Evolutionary conservation across 495 filamentous ascomycete genomes (phyloP).

Genomic region (Astrothelium subdiscretum): DNA sequence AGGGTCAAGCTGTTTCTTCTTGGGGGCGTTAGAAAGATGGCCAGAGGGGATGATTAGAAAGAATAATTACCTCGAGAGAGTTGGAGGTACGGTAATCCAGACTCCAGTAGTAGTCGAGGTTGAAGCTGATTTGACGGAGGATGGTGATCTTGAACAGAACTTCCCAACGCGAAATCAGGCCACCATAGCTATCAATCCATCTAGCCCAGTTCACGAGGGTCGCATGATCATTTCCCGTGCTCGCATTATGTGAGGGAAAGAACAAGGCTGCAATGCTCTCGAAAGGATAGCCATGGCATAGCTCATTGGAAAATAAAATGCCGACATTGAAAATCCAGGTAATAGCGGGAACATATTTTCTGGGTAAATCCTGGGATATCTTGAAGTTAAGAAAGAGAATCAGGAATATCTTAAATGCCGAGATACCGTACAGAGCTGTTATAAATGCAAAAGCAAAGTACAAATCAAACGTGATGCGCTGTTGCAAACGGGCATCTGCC

Average conservation of each 20-base stretch:
- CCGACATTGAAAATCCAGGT: conserved; percentile 92
- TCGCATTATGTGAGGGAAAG: conserved; percentile 24
- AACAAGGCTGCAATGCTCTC: conserved; percentile 47
- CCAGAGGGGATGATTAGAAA: conserved; percentile 1
- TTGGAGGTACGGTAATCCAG: conserved; percentile 51
- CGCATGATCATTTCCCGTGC: conserved; percentile 26
- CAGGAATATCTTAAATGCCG: conserved; percentile 63
- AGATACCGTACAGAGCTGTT: conserved; percentile 69
- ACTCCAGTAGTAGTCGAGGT: conserved; percentile 94
- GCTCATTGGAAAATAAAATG: conserved; percentile 81
- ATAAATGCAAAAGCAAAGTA: conserved; percentile 72
- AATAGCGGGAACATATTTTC: conserved; percentile 52
- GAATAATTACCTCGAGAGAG: conserved; percentile 62
- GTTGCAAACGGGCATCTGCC: conserved; percentile 57
- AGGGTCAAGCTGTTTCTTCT: conserved; percentile 97
- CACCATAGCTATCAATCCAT: conserved; percentile 64
- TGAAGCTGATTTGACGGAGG: conserved; percentile 87
- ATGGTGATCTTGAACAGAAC: conserved; percentile 96
- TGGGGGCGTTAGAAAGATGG: conserved; percentile 48
- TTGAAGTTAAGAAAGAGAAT: conserved; percentile 76
- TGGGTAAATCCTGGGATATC: conserved; percentile 58
- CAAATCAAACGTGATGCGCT: conserved; percentile 75
- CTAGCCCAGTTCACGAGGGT: conserved; percentile 43
- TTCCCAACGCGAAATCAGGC: conserved; percentile 80
- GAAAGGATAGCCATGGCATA: conserved; percentile 65